phyloP scores from a whole-genome alignment of 768 basidiomycete species.

The Lentinula aciculospora region DNA sequence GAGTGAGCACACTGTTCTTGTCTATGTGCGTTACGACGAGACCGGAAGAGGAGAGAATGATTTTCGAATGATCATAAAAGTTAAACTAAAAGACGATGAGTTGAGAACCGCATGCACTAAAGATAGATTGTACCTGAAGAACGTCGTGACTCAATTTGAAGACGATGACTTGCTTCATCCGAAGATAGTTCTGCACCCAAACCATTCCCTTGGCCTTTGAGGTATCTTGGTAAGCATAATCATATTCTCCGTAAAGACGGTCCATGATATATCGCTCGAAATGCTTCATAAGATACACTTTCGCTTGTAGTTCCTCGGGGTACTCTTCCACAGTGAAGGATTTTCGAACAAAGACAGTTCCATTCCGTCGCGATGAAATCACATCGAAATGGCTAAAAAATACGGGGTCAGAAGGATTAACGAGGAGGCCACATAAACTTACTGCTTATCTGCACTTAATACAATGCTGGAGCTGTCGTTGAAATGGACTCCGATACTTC shows the following conservation, averaged over 20 bases:
- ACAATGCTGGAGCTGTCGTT: slow-evolving; percentile 91
- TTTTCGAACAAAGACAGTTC: slow-evolving; percentile 65
- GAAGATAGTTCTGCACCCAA: slow-evolving; percentile 90
- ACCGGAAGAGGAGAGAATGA: slow-evolving; percentile 81
- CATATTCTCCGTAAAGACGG: slow-evolving; percentile 77
- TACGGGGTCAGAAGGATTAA: slow-evolving; percentile 2
- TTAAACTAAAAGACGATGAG: slow-evolving; percentile 67
- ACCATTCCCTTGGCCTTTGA: slow-evolving; percentile 79
- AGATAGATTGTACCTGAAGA: slow-evolving; percentile 66
- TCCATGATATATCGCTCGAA: slow-evolving; percentile 96
- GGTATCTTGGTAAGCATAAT: slow-evolving; percentile 72
- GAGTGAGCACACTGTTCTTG: slow-evolving; percentile 76
- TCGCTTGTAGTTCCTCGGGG: slow-evolving; percentile 81
- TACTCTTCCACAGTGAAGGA: slow-evolving; percentile 63
- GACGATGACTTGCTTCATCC: slow-evolving; percentile 96
- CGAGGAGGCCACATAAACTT: slow-evolving; percentile 23
- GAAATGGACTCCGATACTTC: slow-evolving; percentile 92
- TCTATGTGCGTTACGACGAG: slow-evolving; percentile 84
- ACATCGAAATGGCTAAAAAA: slow-evolving; percentile 79
- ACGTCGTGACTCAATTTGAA: slow-evolving; percentile 96
- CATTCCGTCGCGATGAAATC: slow-evolving; percentile 63
- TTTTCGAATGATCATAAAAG: slow-evolving; percentile 96
- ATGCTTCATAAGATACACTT: slow-evolving; percentile 89
- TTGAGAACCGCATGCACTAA: slow-evolving; percentile 4
- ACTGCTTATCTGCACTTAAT: slow-evolving; percentile 84